Evolutionary conservation across 2,329 filamentous ascomycete genomes (phyloP).

Genomic region (Didymella glomerata): DNA sequence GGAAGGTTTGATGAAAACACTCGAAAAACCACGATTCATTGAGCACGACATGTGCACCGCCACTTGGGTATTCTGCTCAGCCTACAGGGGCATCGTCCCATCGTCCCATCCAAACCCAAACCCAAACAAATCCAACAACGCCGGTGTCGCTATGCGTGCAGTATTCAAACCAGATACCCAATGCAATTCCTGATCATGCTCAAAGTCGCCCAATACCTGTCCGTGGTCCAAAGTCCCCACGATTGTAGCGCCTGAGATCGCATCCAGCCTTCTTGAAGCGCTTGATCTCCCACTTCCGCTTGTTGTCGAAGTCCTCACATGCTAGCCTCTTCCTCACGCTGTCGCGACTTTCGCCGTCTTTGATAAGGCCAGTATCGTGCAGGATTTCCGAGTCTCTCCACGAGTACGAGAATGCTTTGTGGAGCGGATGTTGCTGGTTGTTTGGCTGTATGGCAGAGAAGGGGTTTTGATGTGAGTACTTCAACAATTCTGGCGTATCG

Average conservation of each 20-base stretch:
- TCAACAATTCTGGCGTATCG: constrained; percentile 36
- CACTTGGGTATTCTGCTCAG: background rate
- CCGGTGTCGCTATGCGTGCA: constrained; percentile 12
- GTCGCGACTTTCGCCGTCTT: constrained; percentile 26
- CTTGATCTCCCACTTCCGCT: constrained; percentile 46
- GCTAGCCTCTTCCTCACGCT: constrained; percentile 40
- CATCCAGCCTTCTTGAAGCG: constrained; percentile 44
- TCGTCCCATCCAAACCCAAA: background rate
- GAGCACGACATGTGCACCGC: constrained; percentile 8
- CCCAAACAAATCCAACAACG: background rate
- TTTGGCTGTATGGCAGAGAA: constrained; percentile 40
- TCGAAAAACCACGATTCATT: background rate
- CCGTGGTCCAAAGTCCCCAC: constrained; percentile 49
- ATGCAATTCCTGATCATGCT: background rate
- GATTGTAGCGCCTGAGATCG: constrained; percentile 48
- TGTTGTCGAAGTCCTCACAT: constrained; percentile 37
- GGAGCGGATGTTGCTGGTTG: constrained; percentile 35
- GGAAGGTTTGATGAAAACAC: constrained; percentile 15
- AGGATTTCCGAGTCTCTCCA: constrained; percentile 42
- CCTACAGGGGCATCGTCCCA: background rate
- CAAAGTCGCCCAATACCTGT: constrained; percentile 47
- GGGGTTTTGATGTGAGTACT: constrained; percentile 40
- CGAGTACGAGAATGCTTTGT: constrained; percentile 43
- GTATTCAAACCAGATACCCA: background rate
- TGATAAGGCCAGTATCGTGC: constrained; percentile 32